A percentile compares a stretch with the other conserved stretches of the same genome.
phyloP scores from a whole-genome alignment of 441 rosid genomes.

The Omphalea diandra region DNA sequence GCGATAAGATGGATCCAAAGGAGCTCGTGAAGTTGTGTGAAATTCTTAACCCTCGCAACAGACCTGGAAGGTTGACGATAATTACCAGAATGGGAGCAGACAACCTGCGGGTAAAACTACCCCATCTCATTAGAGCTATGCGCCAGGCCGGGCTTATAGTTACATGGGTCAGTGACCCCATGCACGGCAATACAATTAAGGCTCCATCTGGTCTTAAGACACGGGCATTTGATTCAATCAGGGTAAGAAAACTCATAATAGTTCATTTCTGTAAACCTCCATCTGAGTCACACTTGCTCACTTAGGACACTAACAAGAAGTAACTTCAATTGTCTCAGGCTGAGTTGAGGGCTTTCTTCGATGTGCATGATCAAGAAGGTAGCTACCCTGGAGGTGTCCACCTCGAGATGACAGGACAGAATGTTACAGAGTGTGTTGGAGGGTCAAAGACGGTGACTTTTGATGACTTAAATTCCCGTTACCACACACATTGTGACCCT shows the following conservation, averaged over 20 bases:
- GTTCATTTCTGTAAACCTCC: neutral
- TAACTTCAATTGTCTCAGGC: constrained; percentile 19
- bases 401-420: constrained; percentile 47
- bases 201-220: constrained; percentile 55
- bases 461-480: constrained; percentile 43
- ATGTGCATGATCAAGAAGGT: constrained; percentile 44
- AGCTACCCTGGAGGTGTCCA: constrained; percentile 48
- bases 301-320: neutral
- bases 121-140: constrained; percentile 42
- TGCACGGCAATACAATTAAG: constrained; percentile 56
- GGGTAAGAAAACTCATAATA: constrained; percentile 28
- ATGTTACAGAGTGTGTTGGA: constrained; percentile 44
- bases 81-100: constrained; percentile 52
- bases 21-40: constrained; percentile 47
- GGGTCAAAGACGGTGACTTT: constrained; percentile 39
- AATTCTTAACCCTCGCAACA: constrained; percentile 44
- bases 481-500: constrained; percentile 42
- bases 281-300: too few relatives aligned
- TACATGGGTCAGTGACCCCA: constrained; percentile 56
- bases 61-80: constrained; percentile 46
- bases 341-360: constrained; percentile 46
- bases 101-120: constrained; percentile 50
- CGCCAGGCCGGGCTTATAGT: constrained; percentile 46
- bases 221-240: constrained; percentile 46
- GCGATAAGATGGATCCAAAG: constrained; percentile 53